Base-by-base conservation (phyloP, 306 rosid genomes). In the Gynostemma pentaphyllum region DNA sequence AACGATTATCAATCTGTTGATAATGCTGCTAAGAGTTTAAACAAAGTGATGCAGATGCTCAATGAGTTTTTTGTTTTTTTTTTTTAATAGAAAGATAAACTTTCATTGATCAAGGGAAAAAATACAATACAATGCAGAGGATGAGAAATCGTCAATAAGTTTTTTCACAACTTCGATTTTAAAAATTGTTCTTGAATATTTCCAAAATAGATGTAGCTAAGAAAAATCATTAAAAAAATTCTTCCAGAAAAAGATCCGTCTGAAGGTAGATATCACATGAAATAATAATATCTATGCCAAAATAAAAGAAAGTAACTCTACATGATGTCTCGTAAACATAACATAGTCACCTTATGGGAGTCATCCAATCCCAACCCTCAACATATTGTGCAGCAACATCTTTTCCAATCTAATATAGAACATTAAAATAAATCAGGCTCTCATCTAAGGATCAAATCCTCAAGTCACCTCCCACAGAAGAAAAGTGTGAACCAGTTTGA, bases 291-390 rank as follows among this genome's bases (percentile, higher is more conserved):
- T 52, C 18, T 11, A 1, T 1, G 28, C 4, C 11, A 26, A 59
- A 15, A 52, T 57, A 11, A 56, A 39, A 28, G 48, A 37, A 40
- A 5, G 27, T 21, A 41, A 62, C 7, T 62, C 2, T 69, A 9
- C 19, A 44, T 68, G 30, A 49, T 56, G 23, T 8, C 21, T 51
- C 19, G 26, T 6, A 52, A 27, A 52, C 11, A 24, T 54, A 68
- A 34, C 65, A 59, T 55, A 68, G 70, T 83, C 81, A 91, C 98
- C 98, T 91, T 82, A 91, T 91, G 70, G 98, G 98, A 82, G 87
- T 76, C 65, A 91, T 87, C 98, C 96, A 87, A 74, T 91, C 96
- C 98, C 98, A 91, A 48, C 98, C 98, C 78, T 91, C 80, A 51
- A 91, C 96, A 67, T 91, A 91, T 45, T 91, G 98, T 27, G 98